Conservation (phyloP, 2,329 filamentous ascomycete species). For the Penicillium glabrum region DNA sequence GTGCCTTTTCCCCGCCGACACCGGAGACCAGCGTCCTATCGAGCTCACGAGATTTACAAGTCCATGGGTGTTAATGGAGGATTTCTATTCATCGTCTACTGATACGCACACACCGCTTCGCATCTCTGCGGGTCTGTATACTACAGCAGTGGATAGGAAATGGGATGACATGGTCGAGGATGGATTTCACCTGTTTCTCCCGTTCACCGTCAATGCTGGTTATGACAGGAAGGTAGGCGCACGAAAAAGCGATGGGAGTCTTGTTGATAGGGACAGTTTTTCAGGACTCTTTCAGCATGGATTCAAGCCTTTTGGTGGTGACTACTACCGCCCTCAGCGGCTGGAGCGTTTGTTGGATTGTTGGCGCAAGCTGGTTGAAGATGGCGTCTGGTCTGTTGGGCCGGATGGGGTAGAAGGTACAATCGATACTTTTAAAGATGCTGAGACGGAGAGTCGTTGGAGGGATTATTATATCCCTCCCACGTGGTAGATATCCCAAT, state of each 20-base stretch:
- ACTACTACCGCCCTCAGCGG: conserved; percentile 23
- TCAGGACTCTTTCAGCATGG: conserved; percentile 35
- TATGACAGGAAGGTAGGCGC: conserved; percentile 19
- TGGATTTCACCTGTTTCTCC: conserved; percentile 26
- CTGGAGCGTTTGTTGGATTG: conserved; percentile 27
- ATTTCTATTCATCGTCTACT: conserved; percentile 15
- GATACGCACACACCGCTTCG: conserved; percentile 16
- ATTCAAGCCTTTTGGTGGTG: conserved; percentile 32
- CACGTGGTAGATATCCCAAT: conserved; percentile 11
- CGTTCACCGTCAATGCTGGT: conserved; percentile 10
- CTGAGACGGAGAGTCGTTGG: conserved; percentile 16
- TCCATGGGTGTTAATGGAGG: conserved; percentile 9
- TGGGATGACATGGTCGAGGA: conserved; percentile 26
- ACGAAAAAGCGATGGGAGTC: conserved; percentile 27
- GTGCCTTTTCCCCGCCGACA: conserved; percentile 27
- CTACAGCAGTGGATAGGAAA: conserved; percentile 23
- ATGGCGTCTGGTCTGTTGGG: conserved; percentile 28
- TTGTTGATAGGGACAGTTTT: conserved; percentile 14
- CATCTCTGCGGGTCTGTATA: conserved; percentile 25
- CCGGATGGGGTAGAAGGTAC: conserved; percentile 25
- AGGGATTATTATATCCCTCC: conserved; percentile 15
- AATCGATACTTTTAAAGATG: conserved; percentile 31
- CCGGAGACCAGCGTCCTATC: conserved; percentile 17
- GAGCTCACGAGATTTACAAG: conserved; percentile 15
- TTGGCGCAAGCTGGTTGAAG: conserved; percentile 26